A percentile compares a stretch with the other conserved stretches of the same genome.
Conservation (phyloP, 805 yeast species). For the Debaryomyces hansenii region DNA sequence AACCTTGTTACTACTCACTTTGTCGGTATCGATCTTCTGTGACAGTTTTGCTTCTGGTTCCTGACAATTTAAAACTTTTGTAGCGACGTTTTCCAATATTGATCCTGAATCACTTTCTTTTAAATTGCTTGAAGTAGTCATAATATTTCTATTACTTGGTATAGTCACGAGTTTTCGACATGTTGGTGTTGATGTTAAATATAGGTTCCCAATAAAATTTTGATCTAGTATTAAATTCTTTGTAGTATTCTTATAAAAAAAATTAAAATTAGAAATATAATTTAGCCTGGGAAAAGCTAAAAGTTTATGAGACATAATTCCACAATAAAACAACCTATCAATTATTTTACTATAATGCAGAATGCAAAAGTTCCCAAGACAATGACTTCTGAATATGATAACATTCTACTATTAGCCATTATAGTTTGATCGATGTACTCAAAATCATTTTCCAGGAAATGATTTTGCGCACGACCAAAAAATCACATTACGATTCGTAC, state of each 20-base stretch:
- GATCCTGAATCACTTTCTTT: slow-evolving; percentile 5
- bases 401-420: too few relatives aligned
- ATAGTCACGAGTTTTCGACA: slow-evolving; percentile 7
- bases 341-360: too few relatives aligned
- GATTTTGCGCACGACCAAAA: not conserved
- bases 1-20: slow-evolving; percentile 21
- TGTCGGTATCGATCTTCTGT: slow-evolving; percentile 11
- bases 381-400: too few relatives aligned
- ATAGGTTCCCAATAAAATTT: slow-evolving; percentile 35
- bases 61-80: slow-evolving; percentile 46
- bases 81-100: slow-evolving; percentile 40
- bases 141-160: slow-evolving; percentile 6
- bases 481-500: not conserved
- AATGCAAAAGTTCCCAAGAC: too few relatives aligned
- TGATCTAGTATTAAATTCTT: slow-evolving; percentile 27
- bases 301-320: slow-evolving; percentile 6
- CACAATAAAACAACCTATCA: too few relatives aligned
- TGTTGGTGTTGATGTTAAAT: slow-evolving; percentile 10
- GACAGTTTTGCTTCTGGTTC: slow-evolving; percentile 29
- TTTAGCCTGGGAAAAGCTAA: slow-evolving; percentile 20
- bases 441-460: not conserved
- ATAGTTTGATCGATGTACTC: not conserved
- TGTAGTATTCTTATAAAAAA: slow-evolving; percentile 37
- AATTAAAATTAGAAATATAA: slow-evolving; percentile 29
- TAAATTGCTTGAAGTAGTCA: not conserved